Evolutionary conservation across 2,329 filamentous ascomycete species (phyloP).

Genomic region (Aschersonia sp.): DNA sequence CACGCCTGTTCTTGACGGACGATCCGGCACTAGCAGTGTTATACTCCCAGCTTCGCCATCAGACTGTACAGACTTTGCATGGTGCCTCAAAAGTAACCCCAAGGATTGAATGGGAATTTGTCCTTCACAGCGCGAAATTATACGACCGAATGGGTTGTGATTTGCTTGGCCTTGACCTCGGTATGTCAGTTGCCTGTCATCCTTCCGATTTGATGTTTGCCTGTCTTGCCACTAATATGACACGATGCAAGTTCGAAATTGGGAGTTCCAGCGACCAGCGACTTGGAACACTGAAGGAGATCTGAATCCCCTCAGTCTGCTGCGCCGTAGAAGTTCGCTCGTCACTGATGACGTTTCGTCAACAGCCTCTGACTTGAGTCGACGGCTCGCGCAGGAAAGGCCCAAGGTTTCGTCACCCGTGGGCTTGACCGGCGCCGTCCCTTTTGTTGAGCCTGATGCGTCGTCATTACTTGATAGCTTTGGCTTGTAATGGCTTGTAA

Average conservation of each 20-base stretch:
- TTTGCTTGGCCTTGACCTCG: slow-evolving; percentile 70
- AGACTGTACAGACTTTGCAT: slow-evolving; percentile 67
- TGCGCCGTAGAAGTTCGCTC: slow-evolving; percentile 59
- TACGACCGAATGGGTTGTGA: slow-evolving; percentile 93
- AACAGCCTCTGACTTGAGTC: slow-evolving; percentile 24
- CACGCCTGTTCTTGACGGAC: slow-evolving; percentile 73
- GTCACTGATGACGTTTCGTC: slow-evolving; percentile 63
- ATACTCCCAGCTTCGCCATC: slow-evolving; percentile 73
- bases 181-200: slow-evolving; percentile 24
- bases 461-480: slow-evolving; percentile 84
- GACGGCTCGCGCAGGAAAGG: slow-evolving; percentile 8
- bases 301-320: slow-evolving; percentile 51
- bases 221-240: background rate
- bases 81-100: slow-evolving; percentile 74
- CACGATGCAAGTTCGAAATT: slow-evolving; percentile 47
- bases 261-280: slow-evolving; percentile 57
- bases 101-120: slow-evolving; percentile 74
- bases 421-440: slow-evolving; percentile 57
- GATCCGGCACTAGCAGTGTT: slow-evolving; percentile 81
- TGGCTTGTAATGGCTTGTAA: slow-evolving; percentile 48
- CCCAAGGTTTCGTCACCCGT: slow-evolving; percentile 5
- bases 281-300: slow-evolving; percentile 25
- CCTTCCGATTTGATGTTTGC: background rate
- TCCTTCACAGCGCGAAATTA: slow-evolving; percentile 69
- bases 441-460: slow-evolving; percentile 86